Evolutionary conservation across 169 alveolate genomes (phyloP).

Genomic region (Blepharisma undulans): DNA sequence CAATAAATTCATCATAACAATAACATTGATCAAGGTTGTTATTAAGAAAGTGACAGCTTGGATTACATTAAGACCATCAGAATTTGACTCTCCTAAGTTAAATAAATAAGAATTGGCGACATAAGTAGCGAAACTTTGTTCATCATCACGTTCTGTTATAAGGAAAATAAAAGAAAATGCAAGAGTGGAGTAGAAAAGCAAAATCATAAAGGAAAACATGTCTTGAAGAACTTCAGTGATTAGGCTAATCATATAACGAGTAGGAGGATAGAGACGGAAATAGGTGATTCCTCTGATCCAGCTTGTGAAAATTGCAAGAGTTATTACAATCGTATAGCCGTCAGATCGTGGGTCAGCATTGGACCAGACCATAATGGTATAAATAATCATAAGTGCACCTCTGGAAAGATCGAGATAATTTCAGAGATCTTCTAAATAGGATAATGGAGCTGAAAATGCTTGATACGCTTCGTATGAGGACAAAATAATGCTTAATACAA

Average conservation of each 20-base stretch:
- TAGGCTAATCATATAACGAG: constrained; percentile 21
- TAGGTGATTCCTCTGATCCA: constrained; percentile 27
- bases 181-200: not conserved
- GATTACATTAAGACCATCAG: not conserved
- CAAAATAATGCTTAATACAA: not conserved
- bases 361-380: not conserved
- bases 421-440: constrained; percentile 15
- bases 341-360: not conserved
- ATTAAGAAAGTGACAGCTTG: not conserved
- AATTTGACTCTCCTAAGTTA: not conserved
- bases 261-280: not conserved
- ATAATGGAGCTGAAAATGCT: not conserved
- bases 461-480: constrained; percentile 15
- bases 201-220: constrained; percentile 1
- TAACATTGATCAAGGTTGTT: not conserved
- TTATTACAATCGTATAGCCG: not conserved
- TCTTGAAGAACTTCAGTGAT: not conserved
- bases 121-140: not conserved
- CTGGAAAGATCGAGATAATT: constrained; percentile 11
- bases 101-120: not conserved
- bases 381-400: not conserved
- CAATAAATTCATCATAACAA: constrained; percentile 14
- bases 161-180: constrained; percentile 14
- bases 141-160: not conserved
- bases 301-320: not conserved